Conservation (phyloP, 257 asterid genomes). For the Solanum arcanum region DNA sequence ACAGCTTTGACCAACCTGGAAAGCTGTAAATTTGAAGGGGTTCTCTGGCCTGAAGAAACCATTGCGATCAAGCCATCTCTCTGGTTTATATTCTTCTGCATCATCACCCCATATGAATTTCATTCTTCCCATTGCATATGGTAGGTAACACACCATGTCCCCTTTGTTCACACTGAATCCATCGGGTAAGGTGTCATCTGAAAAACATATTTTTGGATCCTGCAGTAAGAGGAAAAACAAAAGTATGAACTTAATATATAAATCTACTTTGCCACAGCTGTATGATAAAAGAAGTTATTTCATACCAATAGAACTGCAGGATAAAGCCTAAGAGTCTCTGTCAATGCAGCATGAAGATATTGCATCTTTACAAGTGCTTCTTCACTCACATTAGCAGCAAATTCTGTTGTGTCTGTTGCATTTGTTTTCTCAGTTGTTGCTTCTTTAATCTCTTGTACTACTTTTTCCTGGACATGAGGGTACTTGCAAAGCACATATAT, state of each 20-base stretch:
- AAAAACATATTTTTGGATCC: conserved; percentile 35
- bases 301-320: conserved; percentile 46
- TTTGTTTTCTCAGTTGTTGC: conserved; percentile 5
- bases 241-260: neutral
- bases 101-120: conserved; percentile 49
- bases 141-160: conserved; percentile 34
- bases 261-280: neutral
- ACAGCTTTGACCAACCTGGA: conserved; percentile 26
- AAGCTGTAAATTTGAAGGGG: conserved; percentile 49
- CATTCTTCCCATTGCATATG: conserved; percentile 71
- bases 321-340: conserved; percentile 50
- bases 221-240: conserved; percentile 1
- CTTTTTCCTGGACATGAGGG: neutral
- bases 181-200: conserved; percentile 43
- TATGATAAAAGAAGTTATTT: neutral
- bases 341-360: conserved; percentile 44
- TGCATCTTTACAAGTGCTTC: conserved; percentile 39
- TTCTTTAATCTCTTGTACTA: neutral
- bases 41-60: conserved; percentile 34
- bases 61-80: conserved; percentile 45
- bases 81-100: conserved; percentile 38
- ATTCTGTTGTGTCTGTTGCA: conserved; percentile 1
- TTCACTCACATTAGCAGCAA: conserved; percentile 22
- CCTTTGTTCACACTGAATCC: conserved; percentile 48
- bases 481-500: neutral